A percentile compares a stretch with the other conserved stretches of the same genome.
Evolutionary conservation across 257 asterid species (phyloP).

Genomic region (Gentiana straminea): DNA sequence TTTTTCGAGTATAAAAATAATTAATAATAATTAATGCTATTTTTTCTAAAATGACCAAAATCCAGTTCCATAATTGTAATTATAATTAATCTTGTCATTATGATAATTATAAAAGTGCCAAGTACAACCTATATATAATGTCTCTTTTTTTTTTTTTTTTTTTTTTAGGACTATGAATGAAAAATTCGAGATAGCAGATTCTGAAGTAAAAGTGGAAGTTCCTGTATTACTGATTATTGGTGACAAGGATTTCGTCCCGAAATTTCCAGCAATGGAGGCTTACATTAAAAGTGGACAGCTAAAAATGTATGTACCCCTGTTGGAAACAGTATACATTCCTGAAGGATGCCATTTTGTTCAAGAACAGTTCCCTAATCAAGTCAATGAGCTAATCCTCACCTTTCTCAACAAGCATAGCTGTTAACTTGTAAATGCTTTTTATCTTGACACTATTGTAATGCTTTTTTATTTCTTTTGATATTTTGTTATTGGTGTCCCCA

Average conservation of each 20-base stretch:
- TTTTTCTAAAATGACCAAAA: too few relatives aligned
- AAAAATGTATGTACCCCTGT: constrained; percentile 37
- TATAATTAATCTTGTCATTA: too few relatives aligned
- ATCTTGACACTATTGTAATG: too few relatives aligned
- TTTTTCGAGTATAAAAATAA: too few relatives aligned
- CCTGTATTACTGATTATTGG: constrained; percentile 46
- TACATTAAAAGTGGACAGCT: constrained; percentile 28
- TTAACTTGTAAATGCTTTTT: constrained; percentile 3
- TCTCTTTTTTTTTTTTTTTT: too few relatives aligned
- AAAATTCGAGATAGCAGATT: constrained; percentile 11
- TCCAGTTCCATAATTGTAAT: too few relatives aligned
- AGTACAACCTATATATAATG: too few relatives aligned
- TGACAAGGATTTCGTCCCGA: constrained; percentile 41
- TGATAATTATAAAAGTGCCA: too few relatives aligned
- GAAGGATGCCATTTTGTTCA: constrained; percentile 69
- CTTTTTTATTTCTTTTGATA: too few relatives aligned
- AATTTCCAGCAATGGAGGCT: constrained; percentile 45
- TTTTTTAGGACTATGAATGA: constrained; percentile 13
- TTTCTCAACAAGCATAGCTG: constrained; percentile 29
- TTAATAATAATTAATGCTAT: too few relatives aligned
- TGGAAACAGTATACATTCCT: constrained; percentile 37
- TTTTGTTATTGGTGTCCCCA: too few relatives aligned
- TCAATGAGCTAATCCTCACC: constrained; percentile 32
- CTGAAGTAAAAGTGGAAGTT: constrained; percentile 22
- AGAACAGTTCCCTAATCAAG: constrained; percentile 53